Conservation (phyloP, 495 filamentous ascomycete genomes). For the Aspergillus carlsbadensis region DNA sequence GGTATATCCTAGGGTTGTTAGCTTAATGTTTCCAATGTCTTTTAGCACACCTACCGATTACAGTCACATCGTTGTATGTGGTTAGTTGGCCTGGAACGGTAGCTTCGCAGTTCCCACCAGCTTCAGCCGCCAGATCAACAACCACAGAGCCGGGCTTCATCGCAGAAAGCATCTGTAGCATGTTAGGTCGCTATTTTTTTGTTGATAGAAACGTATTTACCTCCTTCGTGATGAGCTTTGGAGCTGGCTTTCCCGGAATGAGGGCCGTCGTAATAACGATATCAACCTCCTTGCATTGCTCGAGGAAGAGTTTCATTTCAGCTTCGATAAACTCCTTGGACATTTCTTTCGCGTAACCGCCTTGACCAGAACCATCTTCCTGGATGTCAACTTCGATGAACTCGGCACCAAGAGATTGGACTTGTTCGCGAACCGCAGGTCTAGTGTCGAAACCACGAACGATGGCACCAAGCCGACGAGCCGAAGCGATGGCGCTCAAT, state of each 20-base stretch:
- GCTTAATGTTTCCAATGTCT: neutral
- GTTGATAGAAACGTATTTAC: conserved; percentile 12
- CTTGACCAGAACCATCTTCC: conserved; percentile 77
- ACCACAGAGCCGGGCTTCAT: conserved; percentile 83
- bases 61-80: conserved; percentile 69
- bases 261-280: conserved; percentile 83
- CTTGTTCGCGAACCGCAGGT: conserved; percentile 74
- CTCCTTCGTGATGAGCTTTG: conserved; percentile 72
- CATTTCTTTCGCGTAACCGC: conserved; percentile 86
- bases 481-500: conserved; percentile 76
- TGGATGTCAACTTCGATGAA: conserved; percentile 82
- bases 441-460: conserved; percentile 82
- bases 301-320: conserved; percentile 82
- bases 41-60: conserved; percentile 60
- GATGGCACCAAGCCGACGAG: conserved; percentile 77
- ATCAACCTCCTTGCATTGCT: conserved; percentile 79
- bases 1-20: conserved; percentile 60
- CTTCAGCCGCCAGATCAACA: conserved; percentile 79
- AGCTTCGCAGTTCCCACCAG: conserved; percentile 76
- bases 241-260: conserved; percentile 74
- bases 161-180: conserved; percentile 59
- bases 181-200: neutral
- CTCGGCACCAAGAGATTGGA: conserved; percentile 79
- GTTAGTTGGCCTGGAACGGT: conserved; percentile 67
- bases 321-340: conserved; percentile 85